These are phyloP conservation scores for Neocatenulostroma microsporum DNA, from an alignment of 2,329 filamentous ascomycete genomes.

Conservation along the genomic window DNA sequence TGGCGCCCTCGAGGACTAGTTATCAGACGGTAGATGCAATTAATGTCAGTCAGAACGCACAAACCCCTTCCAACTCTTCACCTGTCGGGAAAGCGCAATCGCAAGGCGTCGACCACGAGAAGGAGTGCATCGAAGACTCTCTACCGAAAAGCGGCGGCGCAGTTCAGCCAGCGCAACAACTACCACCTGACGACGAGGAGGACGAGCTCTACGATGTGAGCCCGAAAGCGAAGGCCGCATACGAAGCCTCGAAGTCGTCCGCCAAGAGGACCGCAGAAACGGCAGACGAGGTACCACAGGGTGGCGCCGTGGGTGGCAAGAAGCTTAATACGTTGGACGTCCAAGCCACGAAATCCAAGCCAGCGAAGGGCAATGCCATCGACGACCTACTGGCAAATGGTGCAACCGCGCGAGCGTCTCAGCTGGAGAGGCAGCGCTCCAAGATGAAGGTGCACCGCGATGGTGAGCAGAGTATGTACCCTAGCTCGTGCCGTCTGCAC, in stretches of 20 bases:
- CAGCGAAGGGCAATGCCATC: neutral
- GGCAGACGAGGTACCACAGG: no score
- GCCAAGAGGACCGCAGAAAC: no score
- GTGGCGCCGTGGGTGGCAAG: no score
- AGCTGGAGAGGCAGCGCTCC: neutral
- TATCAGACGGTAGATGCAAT: constrained; percentile 13
- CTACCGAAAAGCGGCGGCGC: constrained; percentile 2
- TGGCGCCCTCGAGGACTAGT: constrained; percentile 12
- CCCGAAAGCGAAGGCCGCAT: constrained; percentile 9
- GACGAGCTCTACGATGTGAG: constrained; percentile 16
- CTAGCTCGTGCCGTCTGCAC: neutral
- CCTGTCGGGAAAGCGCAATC: neutral
- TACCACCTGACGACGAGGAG: constrained; percentile 6
- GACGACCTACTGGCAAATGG: neutral
- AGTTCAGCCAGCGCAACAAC: constrained; percentile 5
- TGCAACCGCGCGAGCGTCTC: neutral
- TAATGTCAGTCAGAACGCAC: constrained; percentile 17
- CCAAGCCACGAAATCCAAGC: no score
- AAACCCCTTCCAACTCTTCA: constrained; percentile 5
- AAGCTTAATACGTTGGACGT: no score
- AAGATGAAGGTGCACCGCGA: neutral
- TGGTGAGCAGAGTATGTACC: neutral
- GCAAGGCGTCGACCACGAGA: neutral
- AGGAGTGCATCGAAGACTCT: constrained; percentile 12
- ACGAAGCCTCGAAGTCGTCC: neutral